phyloP scores from a whole-genome alignment of 2,329 filamentous ascomycete genomes.

The Cucurbitaria berberidis region DNA sequence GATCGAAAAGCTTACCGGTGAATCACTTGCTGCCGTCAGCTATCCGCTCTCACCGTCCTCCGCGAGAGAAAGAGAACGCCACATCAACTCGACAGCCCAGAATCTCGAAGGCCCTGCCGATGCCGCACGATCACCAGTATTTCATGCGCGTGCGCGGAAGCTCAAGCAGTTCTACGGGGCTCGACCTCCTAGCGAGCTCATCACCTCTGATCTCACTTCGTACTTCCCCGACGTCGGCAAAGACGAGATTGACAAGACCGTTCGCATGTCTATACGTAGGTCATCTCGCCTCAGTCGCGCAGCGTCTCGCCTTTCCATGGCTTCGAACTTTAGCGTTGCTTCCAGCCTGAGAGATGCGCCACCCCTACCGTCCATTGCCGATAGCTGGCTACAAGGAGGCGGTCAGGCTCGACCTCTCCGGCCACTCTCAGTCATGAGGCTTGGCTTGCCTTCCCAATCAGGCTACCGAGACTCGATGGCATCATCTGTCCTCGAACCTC shows the following conservation, averaged over 20 bases:
- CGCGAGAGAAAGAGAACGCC: conserved; percentile 68
- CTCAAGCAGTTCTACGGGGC: conserved; percentile 88
- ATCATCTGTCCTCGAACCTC: conserved; percentile 84
- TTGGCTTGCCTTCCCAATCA: conserved; percentile 63
- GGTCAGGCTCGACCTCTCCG: conserved; percentile 56
- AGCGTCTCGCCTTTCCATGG: conserved; percentile 89
- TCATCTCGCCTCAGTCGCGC: conserved; percentile 91
- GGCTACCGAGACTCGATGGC: conserved; percentile 85
- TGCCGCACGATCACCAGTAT: conserved; percentile 41
- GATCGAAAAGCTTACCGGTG: conserved; percentile 86
- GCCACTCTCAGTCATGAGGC: conserved; percentile 65
- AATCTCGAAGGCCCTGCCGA: conserved; percentile 54
- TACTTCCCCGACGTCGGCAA: conserved; percentile 96
- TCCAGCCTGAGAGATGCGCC: conserved; percentile 93
- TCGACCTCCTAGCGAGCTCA: conserved; percentile 93
- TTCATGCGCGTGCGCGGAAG: conserved; percentile 55
- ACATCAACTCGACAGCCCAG: conserved; percentile 60
- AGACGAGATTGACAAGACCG: conserved; percentile 94
- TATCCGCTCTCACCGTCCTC: conserved; percentile 86
- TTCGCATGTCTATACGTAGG: conserved; percentile 87
- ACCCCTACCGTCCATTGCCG: conserved; percentile 92
- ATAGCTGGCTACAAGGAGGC: conserved; percentile 78
- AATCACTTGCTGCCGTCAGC: conserved; percentile 83
- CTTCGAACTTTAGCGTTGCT: conserved; percentile 90
- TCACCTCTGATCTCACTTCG: conserved; percentile 92